Evolutionary conservation across 257 asterid species (phyloP), one percentile per base, ranked within the genome.

Genomic region (Nicotiana paniculata): DNA sequence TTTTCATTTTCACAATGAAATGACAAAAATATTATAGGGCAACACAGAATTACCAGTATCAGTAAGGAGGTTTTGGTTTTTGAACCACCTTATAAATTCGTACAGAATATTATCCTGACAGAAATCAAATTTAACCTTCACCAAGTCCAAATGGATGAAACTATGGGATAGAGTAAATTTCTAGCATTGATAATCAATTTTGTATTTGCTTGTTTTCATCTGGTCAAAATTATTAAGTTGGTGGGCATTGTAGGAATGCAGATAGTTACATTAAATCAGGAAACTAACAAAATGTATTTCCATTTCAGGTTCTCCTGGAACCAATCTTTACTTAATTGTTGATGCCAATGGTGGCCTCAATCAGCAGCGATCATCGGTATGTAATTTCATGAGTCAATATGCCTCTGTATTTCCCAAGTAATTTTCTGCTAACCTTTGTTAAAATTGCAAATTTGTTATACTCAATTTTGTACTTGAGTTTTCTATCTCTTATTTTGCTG

Each of bases 291-390:
- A 39, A 70, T 35, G 59, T 74, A 48, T 26, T 39, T 53, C 18
- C 58, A 3, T 74, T 43, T 75, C 90, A 90, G 97, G 66, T 48
- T 77, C 87, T 32, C 83, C 85, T 2, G 85, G 39, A 80, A 81
- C 85, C 77, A 90, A 84, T 69, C 88, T 81, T 16, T 94, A 90
- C 87, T 83, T 94, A 77, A 84, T 93, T 77, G 90, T 94, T 12
- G 97, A 94, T 57, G 97, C 98, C 86, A 94, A 94, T 84, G 98
- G 98, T 83, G 98, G 98, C 69, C 91, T 94, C 48, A 94, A 94
- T 86, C 98, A 94, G 88, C 98, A 94, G 83, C 91, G 98, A 18
- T 90, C 97, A 76, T 94, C 98, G 85, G 98, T 94, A 87, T 85
- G 93, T 85, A 16, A 43, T 80, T 81, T 57, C 15, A 18, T 72